Evolutionary conservation across 257 asterid genomes (phyloP), one percentile per base, ranked within the genome.

Genomic region (Penstemon barbatus): DNA sequence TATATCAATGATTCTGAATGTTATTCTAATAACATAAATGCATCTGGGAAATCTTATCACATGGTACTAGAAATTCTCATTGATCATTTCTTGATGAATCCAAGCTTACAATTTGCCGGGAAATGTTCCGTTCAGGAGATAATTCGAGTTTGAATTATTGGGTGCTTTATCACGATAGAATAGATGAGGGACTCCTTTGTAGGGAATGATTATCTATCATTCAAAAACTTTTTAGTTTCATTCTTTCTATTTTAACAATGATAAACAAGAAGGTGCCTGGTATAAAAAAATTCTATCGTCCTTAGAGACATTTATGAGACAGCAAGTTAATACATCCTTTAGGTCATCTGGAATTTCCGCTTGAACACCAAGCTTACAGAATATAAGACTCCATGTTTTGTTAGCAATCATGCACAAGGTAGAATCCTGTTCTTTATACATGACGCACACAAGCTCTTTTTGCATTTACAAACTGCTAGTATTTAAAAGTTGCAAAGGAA

Each of bases 1-100:
- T 64, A 52, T 73, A 66, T 33, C 57, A 12, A 59, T 40, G 49
- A 40, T 8, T 44, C 7, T 8, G 62, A 10, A 41, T 58, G 8
- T 33, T 25, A 8, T 58, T 38, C 64, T 58, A 33, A 4, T 36
- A 19, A 63, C 55, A 5, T 6, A 57, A 6, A n/a, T 18, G 7
- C 53, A 59, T 58, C 38, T 44, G 15, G 52, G 70, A 63, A 71
- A 41, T 25, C 12, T 44, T n/a, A 12, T 63, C 40, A 53, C 45
- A 4, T 8, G 12, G 42, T 45, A n/a, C 13, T n/a, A 11, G 44
- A 36, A 25, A 25, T 58, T 58, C 46, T 36, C 33, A 39, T 39
- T n/a, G 33, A 25, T 11, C 48, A 58, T 39, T 58, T 58, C 64
- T 6, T 11, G 42, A 69, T 46, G 49, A 57, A 18, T 69, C 49